Conservation (phyloP, 2,329 filamentous ascomycete species). For the Talaromyces rugulosus region DNA sequence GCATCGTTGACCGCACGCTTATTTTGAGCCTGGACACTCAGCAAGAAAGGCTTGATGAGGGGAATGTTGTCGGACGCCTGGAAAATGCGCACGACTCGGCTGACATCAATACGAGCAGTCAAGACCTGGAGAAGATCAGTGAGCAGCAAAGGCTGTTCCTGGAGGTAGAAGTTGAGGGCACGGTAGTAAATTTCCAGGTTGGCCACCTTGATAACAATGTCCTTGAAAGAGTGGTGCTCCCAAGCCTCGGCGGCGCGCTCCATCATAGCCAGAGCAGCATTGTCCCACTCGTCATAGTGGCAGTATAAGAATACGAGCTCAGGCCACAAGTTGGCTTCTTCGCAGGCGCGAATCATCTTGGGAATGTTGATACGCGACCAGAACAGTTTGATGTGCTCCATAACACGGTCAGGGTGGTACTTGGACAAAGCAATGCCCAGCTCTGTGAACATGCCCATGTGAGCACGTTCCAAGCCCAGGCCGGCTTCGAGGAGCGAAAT, state of each 20-base stretch:
- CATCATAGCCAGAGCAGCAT: slow-evolving; percentile 95
- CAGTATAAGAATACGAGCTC: slow-evolving; percentile 97
- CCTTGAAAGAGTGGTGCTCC: slow-evolving; percentile 99
- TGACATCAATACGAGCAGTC: slow-evolving; percentile 93
- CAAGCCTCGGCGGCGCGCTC: slow-evolving; percentile 95
- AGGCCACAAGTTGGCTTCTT: slow-evolving; percentile 94
- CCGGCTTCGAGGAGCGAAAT: slow-evolving; percentile 92
- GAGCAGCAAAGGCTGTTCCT: slow-evolving; percentile 90
- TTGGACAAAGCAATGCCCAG: slow-evolving; percentile 87
- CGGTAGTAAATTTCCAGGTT: slow-evolving; percentile 99
- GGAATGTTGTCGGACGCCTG: slow-evolving; percentile 97
- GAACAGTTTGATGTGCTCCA: slow-evolving; percentile 99
- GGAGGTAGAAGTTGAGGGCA: slow-evolving; percentile 91
- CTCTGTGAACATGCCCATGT: slow-evolving; percentile 97
- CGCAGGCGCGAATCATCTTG: slow-evolving; percentile 89
- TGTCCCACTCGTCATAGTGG: slow-evolving; percentile 98
- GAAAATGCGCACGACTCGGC: slow-evolving; percentile 98
- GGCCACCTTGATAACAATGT: slow-evolving; percentile 94
- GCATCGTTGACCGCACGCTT: slow-evolving; percentile 98
- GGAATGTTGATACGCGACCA: slow-evolving; percentile 98
- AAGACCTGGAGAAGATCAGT: slow-evolving; percentile 93
- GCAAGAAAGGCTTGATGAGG: slow-evolving; percentile 95
- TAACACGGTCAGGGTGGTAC: slow-evolving; percentile 91
- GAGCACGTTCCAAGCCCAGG: slow-evolving; percentile 82
- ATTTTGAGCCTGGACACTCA: slow-evolving; percentile 95